Evolutionary conservation across 352 stramenopile genomes (phyloP).

Genomic region (Phytophthora crassamura): DNA sequence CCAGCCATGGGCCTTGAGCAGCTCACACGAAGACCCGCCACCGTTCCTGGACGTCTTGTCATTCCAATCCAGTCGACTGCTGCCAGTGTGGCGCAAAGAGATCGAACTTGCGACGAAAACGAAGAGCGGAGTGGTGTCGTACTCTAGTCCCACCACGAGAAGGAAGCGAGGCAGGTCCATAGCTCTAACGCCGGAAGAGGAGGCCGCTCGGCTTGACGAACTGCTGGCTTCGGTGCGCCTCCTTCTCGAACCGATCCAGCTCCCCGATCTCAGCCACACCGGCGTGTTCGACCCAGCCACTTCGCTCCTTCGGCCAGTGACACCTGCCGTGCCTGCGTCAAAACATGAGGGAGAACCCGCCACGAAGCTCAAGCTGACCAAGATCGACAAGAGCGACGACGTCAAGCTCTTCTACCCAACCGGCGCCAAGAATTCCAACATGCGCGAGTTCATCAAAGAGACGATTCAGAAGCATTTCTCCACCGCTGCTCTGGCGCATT

Average conservation of each 20-base stretch:
- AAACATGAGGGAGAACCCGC: constrained; percentile 7
- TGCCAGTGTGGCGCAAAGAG: constrained; percentile 43
- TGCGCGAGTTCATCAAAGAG: constrained; percentile 74
- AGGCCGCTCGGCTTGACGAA: constrained; percentile 37
- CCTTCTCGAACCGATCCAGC: constrained; percentile 64
- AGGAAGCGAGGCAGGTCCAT: not conserved
- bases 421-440: constrained; percentile 74
- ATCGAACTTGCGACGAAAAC: constrained; percentile 32
- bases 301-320: constrained; percentile 23
- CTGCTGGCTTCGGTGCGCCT: constrained; percentile 51
- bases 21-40: constrained; percentile 21
- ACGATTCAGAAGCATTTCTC: constrained; percentile 56
- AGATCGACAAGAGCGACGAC: constrained; percentile 44
- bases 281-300: constrained; percentile 39
- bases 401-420: constrained; percentile 76
- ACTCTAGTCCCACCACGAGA: not conserved
- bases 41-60: constrained; percentile 75
- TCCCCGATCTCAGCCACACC: constrained; percentile 70
- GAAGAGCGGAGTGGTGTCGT: constrained; percentile 1
- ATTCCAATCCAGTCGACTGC: constrained; percentile 63
- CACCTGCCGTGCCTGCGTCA: constrained; percentile 6
- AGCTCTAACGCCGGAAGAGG: constrained; percentile 8
- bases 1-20: constrained; percentile 8
- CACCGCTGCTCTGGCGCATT: not conserved
- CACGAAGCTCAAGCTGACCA: constrained; percentile 37